These are phyloP conservation scores for Paulownia fortunei DNA, from an alignment of 257 asterid species.

Conservation along the genomic window DNA sequence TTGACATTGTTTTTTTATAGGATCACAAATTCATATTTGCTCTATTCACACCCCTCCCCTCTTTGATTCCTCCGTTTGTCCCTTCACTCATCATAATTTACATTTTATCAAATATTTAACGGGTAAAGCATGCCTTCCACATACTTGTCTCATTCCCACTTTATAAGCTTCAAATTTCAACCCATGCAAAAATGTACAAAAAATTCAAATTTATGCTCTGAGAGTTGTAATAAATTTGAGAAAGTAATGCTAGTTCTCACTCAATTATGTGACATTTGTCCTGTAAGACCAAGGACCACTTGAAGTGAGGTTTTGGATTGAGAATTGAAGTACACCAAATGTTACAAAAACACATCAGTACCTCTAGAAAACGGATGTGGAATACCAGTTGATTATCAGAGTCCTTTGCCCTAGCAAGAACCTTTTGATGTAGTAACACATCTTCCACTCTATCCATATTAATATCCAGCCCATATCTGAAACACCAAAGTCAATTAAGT, in stretches of 20 bases:
- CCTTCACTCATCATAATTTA: background rate
- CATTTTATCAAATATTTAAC: background rate
- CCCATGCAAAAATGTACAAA: background rate
- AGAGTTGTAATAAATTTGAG: background rate
- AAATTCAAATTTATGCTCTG: background rate
- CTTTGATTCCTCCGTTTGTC: background rate
- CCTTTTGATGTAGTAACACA: slow-evolving; percentile 65
- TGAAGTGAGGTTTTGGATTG: background rate
- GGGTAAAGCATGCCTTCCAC: background rate
- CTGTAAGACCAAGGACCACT: background rate
- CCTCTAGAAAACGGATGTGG: slow-evolving; percentile 66
- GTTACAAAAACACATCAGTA: too few species aligned
- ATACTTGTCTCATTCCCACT: background rate
- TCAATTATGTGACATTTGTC: background rate
- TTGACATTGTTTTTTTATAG: background rate
- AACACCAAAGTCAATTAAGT: slow-evolving; percentile 10
- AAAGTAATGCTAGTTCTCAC: background rate
- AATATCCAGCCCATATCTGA: slow-evolving; percentile 65
- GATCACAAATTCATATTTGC: background rate
- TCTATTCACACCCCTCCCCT: background rate
- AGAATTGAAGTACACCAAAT: background rate
- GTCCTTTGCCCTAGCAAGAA: slow-evolving; percentile 66
- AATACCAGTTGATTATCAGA: slow-evolving; percentile 66
- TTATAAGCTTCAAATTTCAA: background rate
- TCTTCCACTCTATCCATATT: slow-evolving; percentile 73